phyloP scores from a whole-genome alignment of 257 asterid genomes.

The Solanum chiquidenum region DNA sequence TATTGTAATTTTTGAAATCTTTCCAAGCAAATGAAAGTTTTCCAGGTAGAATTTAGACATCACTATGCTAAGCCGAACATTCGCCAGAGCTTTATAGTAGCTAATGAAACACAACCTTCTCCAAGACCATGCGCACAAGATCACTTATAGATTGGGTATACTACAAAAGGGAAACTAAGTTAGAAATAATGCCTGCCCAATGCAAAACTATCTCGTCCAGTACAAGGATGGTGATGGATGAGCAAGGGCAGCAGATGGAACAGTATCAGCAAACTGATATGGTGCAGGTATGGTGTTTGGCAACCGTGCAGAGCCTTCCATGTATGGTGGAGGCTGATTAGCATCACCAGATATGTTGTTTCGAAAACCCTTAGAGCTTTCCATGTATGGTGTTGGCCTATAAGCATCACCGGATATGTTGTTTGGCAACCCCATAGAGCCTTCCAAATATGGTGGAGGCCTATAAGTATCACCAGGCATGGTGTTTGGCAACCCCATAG shows the following conservation, averaged over 20 bases:
- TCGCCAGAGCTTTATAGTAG: neutral
- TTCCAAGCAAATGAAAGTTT: neutral
- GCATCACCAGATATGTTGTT: neutral
- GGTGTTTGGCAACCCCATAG: neutral
- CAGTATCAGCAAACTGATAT: neutral
- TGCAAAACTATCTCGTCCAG: slow-evolving; percentile 2
- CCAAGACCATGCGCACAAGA: neutral
- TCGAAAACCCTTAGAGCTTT: neutral
- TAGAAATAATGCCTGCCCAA: neutral
- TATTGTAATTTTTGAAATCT: neutral
- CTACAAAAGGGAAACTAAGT: neutral
- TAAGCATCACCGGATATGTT: neutral
- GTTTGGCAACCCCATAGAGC: neutral
- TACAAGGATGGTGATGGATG: neutral
- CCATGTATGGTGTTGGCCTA: neutral
- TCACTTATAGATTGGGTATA: neutral
- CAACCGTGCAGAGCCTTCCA: neutral
- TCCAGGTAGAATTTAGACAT: neutral
- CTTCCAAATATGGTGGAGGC: neutral
- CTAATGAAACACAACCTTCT: neutral
- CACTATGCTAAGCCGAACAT: neutral
- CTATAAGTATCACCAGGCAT: neutral
- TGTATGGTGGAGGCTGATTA: neutral
- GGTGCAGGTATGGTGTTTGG: neutral
- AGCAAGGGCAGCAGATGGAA: neutral